Evolutionary conservation across 805 yeast species (phyloP).

Genomic region (Candida awuae): DNA sequence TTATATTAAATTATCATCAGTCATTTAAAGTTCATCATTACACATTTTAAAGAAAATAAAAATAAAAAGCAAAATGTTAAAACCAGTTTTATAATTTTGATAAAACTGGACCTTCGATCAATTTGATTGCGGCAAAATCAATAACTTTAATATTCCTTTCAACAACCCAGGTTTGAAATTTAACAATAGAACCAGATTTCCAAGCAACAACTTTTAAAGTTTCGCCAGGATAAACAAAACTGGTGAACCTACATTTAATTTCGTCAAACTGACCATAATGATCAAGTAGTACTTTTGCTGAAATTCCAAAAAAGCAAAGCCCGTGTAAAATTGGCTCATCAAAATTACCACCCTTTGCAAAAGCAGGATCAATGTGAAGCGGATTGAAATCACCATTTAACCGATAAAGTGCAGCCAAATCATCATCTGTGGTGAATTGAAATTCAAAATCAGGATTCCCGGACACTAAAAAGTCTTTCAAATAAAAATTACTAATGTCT

Average conservation of each 20-base stretch:
- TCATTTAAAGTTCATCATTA: background rate
- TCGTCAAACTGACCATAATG: constrained; percentile 76
- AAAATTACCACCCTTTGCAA: constrained; percentile 84
- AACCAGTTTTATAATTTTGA: constrained; percentile 20
- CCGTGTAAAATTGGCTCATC: constrained; percentile 89
- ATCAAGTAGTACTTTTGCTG: constrained; percentile 68
- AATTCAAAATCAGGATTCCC: constrained; percentile 59
- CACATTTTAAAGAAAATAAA: background rate
- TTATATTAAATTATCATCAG: background rate
- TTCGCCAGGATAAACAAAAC: constrained; percentile 93
- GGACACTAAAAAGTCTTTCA: constrained; percentile 47
- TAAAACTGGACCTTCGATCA: constrained; percentile 20
- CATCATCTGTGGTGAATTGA: constrained; percentile 49
- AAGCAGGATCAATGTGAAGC: constrained; percentile 84
- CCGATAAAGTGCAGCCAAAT: constrained; percentile 86
- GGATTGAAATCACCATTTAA: constrained; percentile 94
- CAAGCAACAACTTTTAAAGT: constrained; percentile 73
- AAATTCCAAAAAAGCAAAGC: constrained; percentile 76
- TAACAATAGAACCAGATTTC: constrained; percentile 61
- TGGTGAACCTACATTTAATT: constrained; percentile 83
- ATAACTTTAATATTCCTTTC: constrained; percentile 75
- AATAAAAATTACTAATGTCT: constrained; percentile 40
- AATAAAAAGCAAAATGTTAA: no score
- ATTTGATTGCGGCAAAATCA: constrained; percentile 77
- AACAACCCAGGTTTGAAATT: constrained; percentile 74